A percentile compares a stretch with the other conserved stretches of the same genome.
Evolutionary conservation across 2,329 filamentous ascomycete genomes (phyloP).

Genomic region (Stagonosporopsis rhizophila): DNA sequence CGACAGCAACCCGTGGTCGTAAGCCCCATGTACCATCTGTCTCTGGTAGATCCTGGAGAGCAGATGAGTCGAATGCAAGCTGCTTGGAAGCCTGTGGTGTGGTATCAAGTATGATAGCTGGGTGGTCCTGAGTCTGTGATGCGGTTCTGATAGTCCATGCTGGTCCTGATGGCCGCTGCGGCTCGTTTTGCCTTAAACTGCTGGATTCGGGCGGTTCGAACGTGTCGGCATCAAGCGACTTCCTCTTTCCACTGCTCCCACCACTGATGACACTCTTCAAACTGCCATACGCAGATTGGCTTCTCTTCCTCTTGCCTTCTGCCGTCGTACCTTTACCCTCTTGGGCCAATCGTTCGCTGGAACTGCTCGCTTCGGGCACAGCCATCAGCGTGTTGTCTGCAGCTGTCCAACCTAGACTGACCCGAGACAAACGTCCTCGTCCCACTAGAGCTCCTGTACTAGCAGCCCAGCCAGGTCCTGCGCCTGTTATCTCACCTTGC

Average conservation of each 20-base stretch:
- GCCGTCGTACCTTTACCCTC: conserved; percentile 29
- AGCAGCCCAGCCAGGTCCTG: conserved; percentile 36
- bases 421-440: conserved; percentile 40
- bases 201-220: conserved; percentile 29
- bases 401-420: conserved; percentile 44
- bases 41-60: conserved; percentile 32
- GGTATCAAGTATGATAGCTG: conserved; percentile 43
- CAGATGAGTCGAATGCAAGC: conserved; percentile 44
- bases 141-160: conserved; percentile 40
- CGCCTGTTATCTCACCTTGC: conserved; percentile 61
- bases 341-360: conserved; percentile 51
- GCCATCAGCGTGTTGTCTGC: conserved; percentile 53
- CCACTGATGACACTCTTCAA: conserved; percentile 50
- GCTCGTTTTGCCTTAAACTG: conserved; percentile 17
- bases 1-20: conserved; percentile 21
- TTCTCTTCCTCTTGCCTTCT: conserved; percentile 39
- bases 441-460: conserved; percentile 41
- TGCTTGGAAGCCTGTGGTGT: conserved; percentile 47
- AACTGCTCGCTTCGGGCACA: conserved; percentile 57
- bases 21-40: conserved; percentile 10
- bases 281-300: conserved; percentile 48
- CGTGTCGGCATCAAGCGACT: conserved; percentile 29
- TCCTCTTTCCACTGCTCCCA: conserved; percentile 42
- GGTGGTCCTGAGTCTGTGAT: conserved; percentile 34
- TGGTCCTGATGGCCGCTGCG: conserved; percentile 27